phyloP scores from a whole-genome alignment of 2,329 filamentous ascomycete species.

The Acrocalymma vagum region DNA sequence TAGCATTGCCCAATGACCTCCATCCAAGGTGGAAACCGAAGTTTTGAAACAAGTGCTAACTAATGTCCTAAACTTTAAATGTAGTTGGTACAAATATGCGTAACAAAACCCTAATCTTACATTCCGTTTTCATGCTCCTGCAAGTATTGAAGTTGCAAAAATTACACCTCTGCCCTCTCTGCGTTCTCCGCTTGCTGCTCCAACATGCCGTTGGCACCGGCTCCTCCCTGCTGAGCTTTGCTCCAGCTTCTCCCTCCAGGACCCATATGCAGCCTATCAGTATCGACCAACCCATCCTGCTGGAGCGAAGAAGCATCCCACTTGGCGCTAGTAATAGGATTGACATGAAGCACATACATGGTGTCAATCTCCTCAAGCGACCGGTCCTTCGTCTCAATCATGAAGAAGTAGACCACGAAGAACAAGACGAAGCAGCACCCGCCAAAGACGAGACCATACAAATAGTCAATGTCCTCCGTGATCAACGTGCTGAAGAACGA shows the following conservation, averaged over 20 bases:
- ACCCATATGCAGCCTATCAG: conserved; percentile 40
- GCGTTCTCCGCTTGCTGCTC: no score
- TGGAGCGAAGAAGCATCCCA: conserved; percentile 52
- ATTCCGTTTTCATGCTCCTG: no score
- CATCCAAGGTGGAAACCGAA: no score
- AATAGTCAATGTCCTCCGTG: conserved; percentile 73
- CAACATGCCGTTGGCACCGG: no score
- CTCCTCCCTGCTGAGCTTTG: conserved; percentile 44
- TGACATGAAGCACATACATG: conserved; percentile 72
- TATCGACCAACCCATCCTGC: conserved; percentile 42
- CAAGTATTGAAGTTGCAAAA: no score
- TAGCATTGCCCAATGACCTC: no score
- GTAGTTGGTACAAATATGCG: no score
- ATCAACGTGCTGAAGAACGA: conserved; percentile 84
- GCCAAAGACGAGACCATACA: conserved; percentile 80
- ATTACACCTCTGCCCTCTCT: no score
- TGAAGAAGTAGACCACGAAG: conserved; percentile 78
- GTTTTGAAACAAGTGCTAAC: no score
- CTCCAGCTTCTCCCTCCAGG: conserved; percentile 41
- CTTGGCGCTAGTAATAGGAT: conserved; percentile 68
- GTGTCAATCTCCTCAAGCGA: conserved; percentile 81
- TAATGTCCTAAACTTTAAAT: no score
- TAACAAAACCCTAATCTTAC: no score
- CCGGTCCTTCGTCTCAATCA: conserved; percentile 77
- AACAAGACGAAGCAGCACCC: conserved; percentile 72